Evolutionary conservation across 1,284 basidiomycete species (phyloP), one percentile per base, ranked within the genome.

Genomic region (Moesziomyces sp.): DNA sequence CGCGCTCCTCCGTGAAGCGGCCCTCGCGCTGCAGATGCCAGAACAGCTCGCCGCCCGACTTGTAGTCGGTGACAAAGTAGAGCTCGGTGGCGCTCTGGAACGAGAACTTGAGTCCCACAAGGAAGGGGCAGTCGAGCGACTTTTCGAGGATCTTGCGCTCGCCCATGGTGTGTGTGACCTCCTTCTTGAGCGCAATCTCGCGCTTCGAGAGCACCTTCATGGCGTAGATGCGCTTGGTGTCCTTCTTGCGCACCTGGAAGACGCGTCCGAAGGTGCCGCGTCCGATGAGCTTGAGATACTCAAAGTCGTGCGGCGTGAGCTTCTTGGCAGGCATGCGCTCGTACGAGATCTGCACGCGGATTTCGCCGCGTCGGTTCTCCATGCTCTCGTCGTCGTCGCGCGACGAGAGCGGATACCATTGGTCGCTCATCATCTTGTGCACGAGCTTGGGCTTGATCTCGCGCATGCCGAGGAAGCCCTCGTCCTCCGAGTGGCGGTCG

Each of bases 171-270:
- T 99, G 97, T 7, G 94, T 94, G 44, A 99, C 94, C 85, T 99
- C 97, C 86, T 99, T 99, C 88, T 98, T 99, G 48, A 93, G 93
- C 60, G 98, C 91, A 80, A 99, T 99, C 85, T 99, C 97, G 86
- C 93, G 94, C 87, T 99, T 99, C 42, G 93, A 95, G 38, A 99
- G 89, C 51, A 99, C 93, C 85, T 99, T 99, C 96, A 99, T 99
- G 57, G 97, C 97, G 86, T 98, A 99, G 86, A 99, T 99, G 53
- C 97, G 92, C 85, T 93, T 92, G 46, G 97, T 99, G 86, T 99
- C 96, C 84, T 89, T 91, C 86, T 99, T 99, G 67, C 96, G 92
- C 43, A 99, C 96, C 86, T 99, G 97, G 88, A 98, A 99, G 23
- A 99, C 96, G 30, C 84, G 77, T n/a, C 97, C 97, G 84, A 99